Percentiles rank a stretch among this genome's conserved stretches.
Conservation (phyloP, 2,329 filamentous ascomycete genomes). For the Pyricularia sp. region DNA sequence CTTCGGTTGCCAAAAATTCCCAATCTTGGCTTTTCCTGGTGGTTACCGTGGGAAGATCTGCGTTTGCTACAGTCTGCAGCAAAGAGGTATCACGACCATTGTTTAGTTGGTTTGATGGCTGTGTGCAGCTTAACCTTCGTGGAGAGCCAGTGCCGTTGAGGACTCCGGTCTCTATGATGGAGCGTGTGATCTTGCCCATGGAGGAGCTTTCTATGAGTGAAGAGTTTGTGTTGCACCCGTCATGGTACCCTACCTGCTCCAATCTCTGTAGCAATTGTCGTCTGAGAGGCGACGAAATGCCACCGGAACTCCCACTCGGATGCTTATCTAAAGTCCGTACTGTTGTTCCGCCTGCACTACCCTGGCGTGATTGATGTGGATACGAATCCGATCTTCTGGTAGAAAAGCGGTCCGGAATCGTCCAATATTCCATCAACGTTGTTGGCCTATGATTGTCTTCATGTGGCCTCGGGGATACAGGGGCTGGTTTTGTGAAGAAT, state of each 20-base stretch:
- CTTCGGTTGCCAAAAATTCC: not conserved
- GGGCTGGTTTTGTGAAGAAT: constrained; percentile 2
- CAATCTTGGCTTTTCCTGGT: not conserved
- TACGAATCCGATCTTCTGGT: not conserved
- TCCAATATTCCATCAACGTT: not conserved
- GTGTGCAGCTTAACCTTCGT: not conserved
- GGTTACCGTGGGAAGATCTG: not conserved
- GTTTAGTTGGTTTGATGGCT: not conserved
- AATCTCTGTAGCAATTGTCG: not conserved
- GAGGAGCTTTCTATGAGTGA: not conserved
- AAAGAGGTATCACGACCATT: not conserved
- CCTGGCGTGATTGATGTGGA: not conserved
- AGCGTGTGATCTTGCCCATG: not conserved
- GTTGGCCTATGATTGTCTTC: no score
- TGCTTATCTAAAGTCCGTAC: not conserved
- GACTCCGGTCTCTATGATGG: not conserved
- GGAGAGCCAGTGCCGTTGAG: not conserved
- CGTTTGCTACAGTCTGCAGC: not conserved
- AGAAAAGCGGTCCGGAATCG: not conserved
- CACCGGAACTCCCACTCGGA: not conserved
- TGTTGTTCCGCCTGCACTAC: not conserved
- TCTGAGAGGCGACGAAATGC: not conserved
- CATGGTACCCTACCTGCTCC: not conserved
- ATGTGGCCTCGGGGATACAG: not conserved
- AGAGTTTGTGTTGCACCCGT: not conserved